Conservation (phyloP, 2,329 filamentous ascomycete genomes). For the Colletotrichum camelliae region DNA sequence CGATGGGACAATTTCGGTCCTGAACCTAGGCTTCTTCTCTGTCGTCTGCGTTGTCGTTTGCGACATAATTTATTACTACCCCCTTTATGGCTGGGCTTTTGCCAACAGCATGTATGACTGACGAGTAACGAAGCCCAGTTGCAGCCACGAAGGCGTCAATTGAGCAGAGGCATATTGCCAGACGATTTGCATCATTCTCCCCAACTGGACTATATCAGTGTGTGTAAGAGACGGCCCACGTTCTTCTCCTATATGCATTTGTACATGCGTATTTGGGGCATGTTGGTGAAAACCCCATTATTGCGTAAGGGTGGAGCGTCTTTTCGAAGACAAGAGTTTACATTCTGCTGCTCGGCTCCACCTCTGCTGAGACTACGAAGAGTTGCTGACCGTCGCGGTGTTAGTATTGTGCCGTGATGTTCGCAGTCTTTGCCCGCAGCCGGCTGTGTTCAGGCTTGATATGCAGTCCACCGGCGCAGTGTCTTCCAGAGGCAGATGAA, state of each 20-base stretch:
- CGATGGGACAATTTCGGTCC: background rate
- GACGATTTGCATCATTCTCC: background rate
- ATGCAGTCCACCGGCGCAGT: background rate
- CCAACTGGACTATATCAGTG: background rate
- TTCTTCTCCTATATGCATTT: background rate
- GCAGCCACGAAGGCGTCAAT: background rate
- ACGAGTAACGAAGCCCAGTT: background rate
- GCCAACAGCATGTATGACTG: background rate
- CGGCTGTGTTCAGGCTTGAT: background rate
- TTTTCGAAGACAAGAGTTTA: background rate
- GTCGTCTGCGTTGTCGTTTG: background rate
- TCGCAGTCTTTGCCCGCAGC: background rate
- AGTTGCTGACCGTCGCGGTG: background rate
- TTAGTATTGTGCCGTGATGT: background rate
- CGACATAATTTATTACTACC: background rate
- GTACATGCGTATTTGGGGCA: background rate
- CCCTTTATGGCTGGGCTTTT: background rate
- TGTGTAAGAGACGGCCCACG: background rate
- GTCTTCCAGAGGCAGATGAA: background rate
- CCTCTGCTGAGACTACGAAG: background rate
- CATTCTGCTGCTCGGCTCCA: background rate
- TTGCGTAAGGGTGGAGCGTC: background rate
- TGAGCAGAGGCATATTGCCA: background rate
- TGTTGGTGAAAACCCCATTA: background rate
- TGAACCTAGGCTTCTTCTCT: background rate